Conservation (phyloP, 1,284 basidiomycete species). For the Cronartium ribicola region DNA sequence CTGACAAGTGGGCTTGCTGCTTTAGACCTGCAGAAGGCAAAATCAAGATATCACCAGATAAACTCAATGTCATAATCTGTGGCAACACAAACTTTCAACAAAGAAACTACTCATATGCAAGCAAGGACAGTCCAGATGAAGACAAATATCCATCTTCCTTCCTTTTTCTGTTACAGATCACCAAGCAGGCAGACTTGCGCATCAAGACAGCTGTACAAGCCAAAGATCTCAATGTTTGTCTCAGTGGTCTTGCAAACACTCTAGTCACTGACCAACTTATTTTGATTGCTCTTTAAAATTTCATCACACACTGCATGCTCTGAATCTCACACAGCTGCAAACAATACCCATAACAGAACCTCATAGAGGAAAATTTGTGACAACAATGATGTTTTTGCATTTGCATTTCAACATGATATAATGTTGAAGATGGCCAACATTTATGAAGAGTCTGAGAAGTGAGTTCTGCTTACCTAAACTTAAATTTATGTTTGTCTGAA, state of each 20-base stretch:
- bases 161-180: not conserved
- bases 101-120: not conserved
- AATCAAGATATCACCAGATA: not conserved
- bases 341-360: not conserved
- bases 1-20: not conserved
- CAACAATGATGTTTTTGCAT: conserved; percentile 10
- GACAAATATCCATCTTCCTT: not conserved
- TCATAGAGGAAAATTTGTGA: conserved; percentile 11
- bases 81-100: not conserved
- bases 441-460: conserved; percentile 1
- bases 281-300: not conserved
- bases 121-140: not conserved
- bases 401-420: conserved; percentile 10
- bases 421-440: not conserved
- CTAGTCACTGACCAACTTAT: not conserved
- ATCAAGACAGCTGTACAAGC: not conserved
- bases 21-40: not conserved
- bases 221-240: not conserved
- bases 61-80: not conserved
- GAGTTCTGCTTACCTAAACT: too few relatives aligned
- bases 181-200: not conserved
- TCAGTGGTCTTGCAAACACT: not conserved
- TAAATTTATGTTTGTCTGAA: not conserved
- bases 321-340: conserved; percentile 20
- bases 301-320: not conserved